Conservation (phyloP, 1,284 basidiomycete genomes). For the Cryptococcus sp. region DNA sequence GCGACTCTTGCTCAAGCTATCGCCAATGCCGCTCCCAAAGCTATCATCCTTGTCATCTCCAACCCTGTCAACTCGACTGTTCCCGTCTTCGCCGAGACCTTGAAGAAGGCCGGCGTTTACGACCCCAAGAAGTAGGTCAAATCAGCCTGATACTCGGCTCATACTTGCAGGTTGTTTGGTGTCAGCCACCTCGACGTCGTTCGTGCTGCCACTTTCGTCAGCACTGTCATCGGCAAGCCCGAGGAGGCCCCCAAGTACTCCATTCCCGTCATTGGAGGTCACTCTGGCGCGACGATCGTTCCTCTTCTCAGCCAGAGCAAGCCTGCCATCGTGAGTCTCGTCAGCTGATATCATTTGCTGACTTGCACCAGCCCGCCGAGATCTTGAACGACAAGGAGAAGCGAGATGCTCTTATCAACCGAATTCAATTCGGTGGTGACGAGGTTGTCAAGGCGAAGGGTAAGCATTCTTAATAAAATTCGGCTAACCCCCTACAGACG, state of each 20-base stretch:
- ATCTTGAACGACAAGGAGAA: slow-evolving; percentile 61
- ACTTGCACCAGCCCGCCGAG: slow-evolving; percentile 28
- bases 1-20: slow-evolving; percentile 90
- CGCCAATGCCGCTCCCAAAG: slow-evolving; percentile 83
- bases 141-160: slow-evolving; percentile 1
- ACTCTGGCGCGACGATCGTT: slow-evolving; percentile 94
- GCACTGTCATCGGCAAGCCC: slow-evolving; percentile 68
- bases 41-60: slow-evolving; percentile 93
- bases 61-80: slow-evolving; percentile 85
- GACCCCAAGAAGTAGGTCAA: slow-evolving; percentile 66
- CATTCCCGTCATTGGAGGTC: slow-evolving; percentile 91
- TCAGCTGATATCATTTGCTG: not conserved
- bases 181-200: slow-evolving; percentile 98
- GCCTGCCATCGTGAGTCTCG: slow-evolving; percentile 44
- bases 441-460: slow-evolving; percentile 61
- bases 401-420: slow-evolving; percentile 68
- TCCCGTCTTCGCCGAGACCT: slow-evolving; percentile 90
- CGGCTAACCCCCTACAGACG: slow-evolving; percentile 60
- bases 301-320: slow-evolving; percentile 84
- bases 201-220: slow-evolving; percentile 89
- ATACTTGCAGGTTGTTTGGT: slow-evolving; percentile 60
- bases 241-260: slow-evolving; percentile 64
- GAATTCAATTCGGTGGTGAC: slow-evolving; percentile 84
- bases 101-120: slow-evolving; percentile 92
- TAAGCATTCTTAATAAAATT: slow-evolving; percentile 10